phyloP scores from a whole-genome alignment of 148 eudicot species.

The Rhododendron mucronatum region DNA sequence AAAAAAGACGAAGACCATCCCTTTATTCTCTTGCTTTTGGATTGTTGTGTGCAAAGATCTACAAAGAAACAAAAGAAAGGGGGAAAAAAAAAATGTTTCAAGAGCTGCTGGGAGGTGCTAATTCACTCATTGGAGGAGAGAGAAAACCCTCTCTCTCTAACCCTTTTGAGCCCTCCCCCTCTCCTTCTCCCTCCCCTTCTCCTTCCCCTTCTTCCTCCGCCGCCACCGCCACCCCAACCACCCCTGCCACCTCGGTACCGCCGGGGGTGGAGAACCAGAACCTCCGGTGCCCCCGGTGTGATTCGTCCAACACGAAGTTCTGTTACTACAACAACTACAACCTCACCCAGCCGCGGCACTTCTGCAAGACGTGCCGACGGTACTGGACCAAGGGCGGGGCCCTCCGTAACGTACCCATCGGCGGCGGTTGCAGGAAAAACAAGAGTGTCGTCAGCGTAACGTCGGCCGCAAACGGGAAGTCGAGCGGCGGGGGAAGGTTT shows the following conservation, averaged over 20 bases:
- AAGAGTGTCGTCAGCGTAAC: slow-evolving; percentile 29
- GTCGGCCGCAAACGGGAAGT: slow-evolving; percentile 15
- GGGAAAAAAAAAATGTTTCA: slow-evolving; percentile 46
- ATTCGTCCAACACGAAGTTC: slow-evolving; percentile 76
- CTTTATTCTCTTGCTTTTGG: slow-evolving; percentile 20
- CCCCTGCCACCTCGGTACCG: slow-evolving; percentile 18
- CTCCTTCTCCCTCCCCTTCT: slow-evolving; percentile 27
- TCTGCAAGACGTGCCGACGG: slow-evolving; percentile 79
- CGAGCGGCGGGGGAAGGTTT: slow-evolving; percentile 14
- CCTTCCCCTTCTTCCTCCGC: slow-evolving; percentile 34
- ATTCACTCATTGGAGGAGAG: slow-evolving; percentile 30
- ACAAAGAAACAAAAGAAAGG: slow-evolving; percentile 15
- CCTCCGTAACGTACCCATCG: slow-evolving; percentile 73
- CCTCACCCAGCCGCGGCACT: slow-evolving; percentile 84
- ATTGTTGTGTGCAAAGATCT: slow-evolving; percentile 29
- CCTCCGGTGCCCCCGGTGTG: slow-evolving; percentile 72
- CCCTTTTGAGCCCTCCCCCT: slow-evolving; percentile 9
- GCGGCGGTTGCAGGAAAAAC: slow-evolving; percentile 79
- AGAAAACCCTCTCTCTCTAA: slow-evolving; percentile 29
- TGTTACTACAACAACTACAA: slow-evolving; percentile 94
- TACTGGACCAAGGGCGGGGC: slow-evolving; percentile 89
- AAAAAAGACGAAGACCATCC: slow-evolving; percentile 15
- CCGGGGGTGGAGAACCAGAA: slow-evolving; percentile 25
- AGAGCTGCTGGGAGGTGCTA: slow-evolving; percentile 59
- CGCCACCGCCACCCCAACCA: slow-evolving; percentile 15